Base-by-base conservation (phyloP, 768 basidiomycete genomes). In the Boletus sp. region DNA sequence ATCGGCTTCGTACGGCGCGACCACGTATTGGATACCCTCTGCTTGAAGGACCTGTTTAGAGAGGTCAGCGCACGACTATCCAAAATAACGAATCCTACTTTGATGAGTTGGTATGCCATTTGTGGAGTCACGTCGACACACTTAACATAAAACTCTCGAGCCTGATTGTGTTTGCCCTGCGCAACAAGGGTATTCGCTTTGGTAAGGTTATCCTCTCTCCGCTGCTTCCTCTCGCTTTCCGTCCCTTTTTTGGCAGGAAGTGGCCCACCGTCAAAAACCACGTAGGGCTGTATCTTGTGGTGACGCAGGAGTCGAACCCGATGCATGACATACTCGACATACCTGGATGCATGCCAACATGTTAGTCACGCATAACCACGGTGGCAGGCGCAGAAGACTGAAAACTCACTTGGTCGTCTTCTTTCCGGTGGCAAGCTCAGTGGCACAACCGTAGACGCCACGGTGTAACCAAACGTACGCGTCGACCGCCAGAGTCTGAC, bases 1-100 rank as follows among this genome's bases (percentile, higher is more conserved):
- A 67, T 99, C 97, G 1, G 97, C 97, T 78, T 99, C 97, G 71
- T 98, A 99, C 0, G 97, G 97, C 5, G 97, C 96, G 17, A 98
- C 97, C 39, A 98, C 77, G 68, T 96, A 97, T 18, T 81, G 70
- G 8, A 98, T 82, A 17, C 76, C 74, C 67, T 97, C 95, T 11
- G 89, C 90, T 47, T 82, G 82, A 33, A 99, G 78, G 11, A 91
- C 95, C 95, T 98, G 62, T 10, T 55, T 12, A 37, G 41, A 47
- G 35, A 42, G n/a, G 32, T 65, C 55, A 59, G 50, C 40, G 12
- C 18, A 40, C 37, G 54, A 32, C 54, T 36, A 42, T 18, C 17
- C n/a, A 40, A 15, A 32, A 28, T 20, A 17, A 58, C 6, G 47
- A 41, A 46, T 14, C 32, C 24, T 60, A 90, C 96, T 83, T 99